Conservation (phyloP, 2,329 filamentous ascomycete species). For the Parafenestella ontariensis region DNA sequence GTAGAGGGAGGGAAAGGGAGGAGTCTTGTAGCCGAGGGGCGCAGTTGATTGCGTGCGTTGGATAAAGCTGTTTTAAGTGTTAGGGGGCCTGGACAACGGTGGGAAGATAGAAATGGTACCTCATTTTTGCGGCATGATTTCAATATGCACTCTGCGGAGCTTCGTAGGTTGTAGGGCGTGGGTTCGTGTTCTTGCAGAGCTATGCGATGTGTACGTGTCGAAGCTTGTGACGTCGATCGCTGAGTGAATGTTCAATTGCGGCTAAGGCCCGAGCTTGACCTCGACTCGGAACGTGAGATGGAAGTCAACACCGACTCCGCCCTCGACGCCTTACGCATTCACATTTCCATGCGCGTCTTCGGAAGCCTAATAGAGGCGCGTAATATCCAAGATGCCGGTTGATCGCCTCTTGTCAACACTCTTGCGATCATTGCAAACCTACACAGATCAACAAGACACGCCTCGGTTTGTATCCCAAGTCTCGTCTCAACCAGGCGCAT, state of each 20-base stretch:
- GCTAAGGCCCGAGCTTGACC: conserved; percentile 30
- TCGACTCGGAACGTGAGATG: conserved; percentile 32
- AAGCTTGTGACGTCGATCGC: conserved; percentile 19
- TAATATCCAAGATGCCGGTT: conserved; percentile 62
- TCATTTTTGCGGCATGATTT: conserved; percentile 43
- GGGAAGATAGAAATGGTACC: conserved; percentile 20
- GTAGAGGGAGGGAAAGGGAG: conserved; percentile 82
- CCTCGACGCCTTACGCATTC: conserved; percentile 1
- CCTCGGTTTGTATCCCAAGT: conserved; percentile 55
- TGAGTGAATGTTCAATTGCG: conserved; percentile 18
- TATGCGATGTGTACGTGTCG: background rate
- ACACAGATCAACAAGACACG: conserved; percentile 65
- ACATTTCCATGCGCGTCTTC: conserved; percentile 5
- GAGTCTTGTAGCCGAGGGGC: conserved; percentile 69
- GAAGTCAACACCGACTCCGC: conserved; percentile 25
- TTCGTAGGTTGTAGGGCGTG: background rate
- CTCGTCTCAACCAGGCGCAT: conserved; percentile 18
- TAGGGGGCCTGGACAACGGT: background rate
- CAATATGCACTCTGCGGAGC: background rate
- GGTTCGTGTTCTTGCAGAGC: background rate
- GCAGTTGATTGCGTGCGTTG: conserved; percentile 55
- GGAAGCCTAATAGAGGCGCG: conserved; percentile 2
- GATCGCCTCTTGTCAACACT: conserved; percentile 72
- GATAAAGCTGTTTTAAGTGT: conserved; percentile 48
- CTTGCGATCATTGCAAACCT: conserved; percentile 67